These are phyloP conservation scores for Diplotaxis tenuifolia DNA, from an alignment of 345 rosid genomes.

Conservation along the genomic window DNA sequence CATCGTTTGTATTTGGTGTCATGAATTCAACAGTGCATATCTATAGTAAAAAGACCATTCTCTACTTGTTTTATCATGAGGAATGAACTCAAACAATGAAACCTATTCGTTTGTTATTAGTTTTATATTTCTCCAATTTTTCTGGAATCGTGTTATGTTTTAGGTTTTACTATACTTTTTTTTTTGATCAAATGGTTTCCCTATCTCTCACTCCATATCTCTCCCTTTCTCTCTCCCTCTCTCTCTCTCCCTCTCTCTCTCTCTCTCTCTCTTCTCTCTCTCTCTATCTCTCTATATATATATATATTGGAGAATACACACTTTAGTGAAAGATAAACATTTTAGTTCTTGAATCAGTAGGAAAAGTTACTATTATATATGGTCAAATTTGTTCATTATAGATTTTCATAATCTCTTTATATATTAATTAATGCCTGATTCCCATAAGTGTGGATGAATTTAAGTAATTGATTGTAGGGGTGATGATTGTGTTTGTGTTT, in stretches of 20 bases:
- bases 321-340: conserved; percentile 1
- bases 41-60: not conserved
- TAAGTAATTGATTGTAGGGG: conserved; percentile 6
- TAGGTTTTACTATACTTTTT: conserved; percentile 5
- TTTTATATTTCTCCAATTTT: not conserved
- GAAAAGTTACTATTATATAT: not conserved
- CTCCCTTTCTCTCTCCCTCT: too few species aligned
- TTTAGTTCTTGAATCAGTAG: conserved; percentile 13
- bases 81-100: not conserved
- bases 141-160: conserved; percentile 12
- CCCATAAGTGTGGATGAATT: conserved; percentile 25
- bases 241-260: too few species aligned
- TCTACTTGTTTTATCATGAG: conserved; percentile 16
- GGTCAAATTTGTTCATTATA: not conserved
- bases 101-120: conserved; percentile 9
- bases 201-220: too few species aligned
- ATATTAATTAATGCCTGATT: not conserved
- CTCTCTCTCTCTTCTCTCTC: not conserved
- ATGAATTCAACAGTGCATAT: conserved; percentile 8
- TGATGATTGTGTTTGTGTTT: conserved; percentile 4
- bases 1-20: conserved; percentile 6
- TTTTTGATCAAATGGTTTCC: too few species aligned
- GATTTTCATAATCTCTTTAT: conserved; percentile 4
- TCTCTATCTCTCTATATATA: not conserved
- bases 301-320: not conserved